Base-by-base conservation (phyloP, 345 rosid species). In the Eucalyptus polybractea region DNA sequence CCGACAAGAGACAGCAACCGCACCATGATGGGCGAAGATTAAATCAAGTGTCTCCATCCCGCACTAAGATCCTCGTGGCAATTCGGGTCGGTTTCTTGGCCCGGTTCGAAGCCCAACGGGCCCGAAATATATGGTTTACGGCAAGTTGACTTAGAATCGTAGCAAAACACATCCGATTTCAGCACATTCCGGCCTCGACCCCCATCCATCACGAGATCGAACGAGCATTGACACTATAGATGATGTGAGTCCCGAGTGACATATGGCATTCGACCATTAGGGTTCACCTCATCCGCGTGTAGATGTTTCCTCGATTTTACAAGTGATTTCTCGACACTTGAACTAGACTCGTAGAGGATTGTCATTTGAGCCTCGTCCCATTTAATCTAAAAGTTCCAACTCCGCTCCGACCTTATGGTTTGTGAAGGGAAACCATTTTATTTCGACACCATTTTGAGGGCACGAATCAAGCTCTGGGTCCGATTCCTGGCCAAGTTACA, bases 401-500 rank as follows among this genome's bases (percentile, higher is more conserved):
- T 37, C 22, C 4, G 2, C 6, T 5, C 45, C 7, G 45, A 8
- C 11, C 14, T 33, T 72, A 72, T 37, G 81, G 14, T 37, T 10
- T 72, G 81, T 19, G 14, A 37, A 37, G 81, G 8, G 45, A 72
- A 72, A 72, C 45, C 45, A 10, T 10, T 19, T 72, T 1, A 72
- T 3, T 19, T 72, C 27, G 14, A 37, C 45, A 2, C 12, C 27
- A 0, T 10, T 37, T 69, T 0, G 8, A 21, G 14, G 45, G 45
- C 27, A 0, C 8, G 14, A 72, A 72, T 21, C 83, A 10, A 37
- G 81, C 42, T 33, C 7, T 1, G 83, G 42, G 83, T 19, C 0
- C 8, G 45, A 40, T 3, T 21, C 8, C 14, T 37, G 45, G 45
- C 15, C 83, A 72, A 37, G 45, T 72, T 72, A 72, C 83, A 10